Evolutionary conservation across 345 rosid species (phyloP), one percentile per base, ranked within the genome.

Genomic region (Nephelium lappaceum): DNA sequence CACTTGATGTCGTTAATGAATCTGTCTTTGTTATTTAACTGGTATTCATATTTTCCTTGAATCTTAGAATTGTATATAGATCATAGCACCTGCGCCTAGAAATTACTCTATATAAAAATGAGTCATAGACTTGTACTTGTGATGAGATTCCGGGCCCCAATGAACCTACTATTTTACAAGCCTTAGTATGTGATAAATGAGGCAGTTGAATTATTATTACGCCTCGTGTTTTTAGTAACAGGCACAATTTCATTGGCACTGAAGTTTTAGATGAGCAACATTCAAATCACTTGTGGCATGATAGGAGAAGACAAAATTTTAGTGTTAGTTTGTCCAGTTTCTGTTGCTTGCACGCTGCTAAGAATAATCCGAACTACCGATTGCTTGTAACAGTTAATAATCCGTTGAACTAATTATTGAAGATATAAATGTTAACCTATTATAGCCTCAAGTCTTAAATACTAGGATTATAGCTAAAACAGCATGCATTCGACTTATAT

Each of bases 361-460:
- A 55, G 18, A 3, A 64, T n/a, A 18, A n/a, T 62, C 49, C 5
- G 11, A 38, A 11, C 18, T 67, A 1, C 53, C 58, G 57, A 55
- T 11, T 69, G 6, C 18, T 41, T 63, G 25, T 49, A 43, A 51
- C 41, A 42, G 55, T 24, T 0, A 73, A 23, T 8, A 19, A 19
- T 63, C 47, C 16, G 2, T 27, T 15, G 14, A 36, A 65, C 63
- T 45, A 27, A 65, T 71, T 27, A 31, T 23, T 69, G 71, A 73
- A 60, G n/a, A 58, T 45, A 39, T 31, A 62, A 65, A n/a, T 3
- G 43, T 31, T 96, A 39, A n/a, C n/a, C n/a, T n/a, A n/a, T n/a
- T n/a, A n/a, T n/a, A n/a, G n/a, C n/a, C n/a, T n/a, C n/a, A n/a
- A n/a, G n/a, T n/a, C n/a, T n/a, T n/a, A n/a, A n/a, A n/a, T n/a